These are phyloP conservation scores for Leccinum uliginosum DNA, from an alignment of 768 basidiomycete species.

Conservation along the genomic window DNA sequence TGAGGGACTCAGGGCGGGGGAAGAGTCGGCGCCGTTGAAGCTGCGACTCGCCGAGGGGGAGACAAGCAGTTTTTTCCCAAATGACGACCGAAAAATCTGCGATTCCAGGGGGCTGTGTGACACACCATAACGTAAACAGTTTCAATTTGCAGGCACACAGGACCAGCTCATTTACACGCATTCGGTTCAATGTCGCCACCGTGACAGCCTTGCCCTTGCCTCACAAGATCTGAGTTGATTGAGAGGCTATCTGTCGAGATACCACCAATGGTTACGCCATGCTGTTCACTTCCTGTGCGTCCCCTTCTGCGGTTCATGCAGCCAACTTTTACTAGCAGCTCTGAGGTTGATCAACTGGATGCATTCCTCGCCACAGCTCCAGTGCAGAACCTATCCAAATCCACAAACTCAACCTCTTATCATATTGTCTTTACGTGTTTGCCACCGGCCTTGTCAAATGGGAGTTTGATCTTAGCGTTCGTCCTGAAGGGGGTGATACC, in stretches of 20 bases:
- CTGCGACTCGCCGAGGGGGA: constrained; percentile 6
- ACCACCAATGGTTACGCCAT: neutral
- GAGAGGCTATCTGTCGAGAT: neutral
- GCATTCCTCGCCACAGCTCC: neutral
- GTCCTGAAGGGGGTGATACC: neutral
- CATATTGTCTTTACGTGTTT: constrained; percentile 9
- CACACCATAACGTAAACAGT: neutral
- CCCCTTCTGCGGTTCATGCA: neutral
- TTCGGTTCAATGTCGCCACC: neutral
- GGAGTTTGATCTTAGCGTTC: neutral
- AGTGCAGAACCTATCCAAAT: constrained; percentile 11
- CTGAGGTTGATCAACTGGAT: neutral
- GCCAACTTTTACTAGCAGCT: neutral
- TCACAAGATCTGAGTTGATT: no score
- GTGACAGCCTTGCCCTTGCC: constrained; percentile 1
- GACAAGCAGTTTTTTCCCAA: neutral
- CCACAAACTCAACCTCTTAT: constrained; percentile 14
- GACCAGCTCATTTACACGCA: neutral
- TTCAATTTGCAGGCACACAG: neutral
- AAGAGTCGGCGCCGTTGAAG: constrained; percentile 15
- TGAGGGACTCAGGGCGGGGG: neutral
- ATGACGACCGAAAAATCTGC: neutral
- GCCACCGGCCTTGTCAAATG: neutral
- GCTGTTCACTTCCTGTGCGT: constrained; percentile 15
- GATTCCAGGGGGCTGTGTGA: neutral